Conservation (phyloP, 192 early-diverging fungal species). For the Thoreauomyces humboldtii region DNA sequence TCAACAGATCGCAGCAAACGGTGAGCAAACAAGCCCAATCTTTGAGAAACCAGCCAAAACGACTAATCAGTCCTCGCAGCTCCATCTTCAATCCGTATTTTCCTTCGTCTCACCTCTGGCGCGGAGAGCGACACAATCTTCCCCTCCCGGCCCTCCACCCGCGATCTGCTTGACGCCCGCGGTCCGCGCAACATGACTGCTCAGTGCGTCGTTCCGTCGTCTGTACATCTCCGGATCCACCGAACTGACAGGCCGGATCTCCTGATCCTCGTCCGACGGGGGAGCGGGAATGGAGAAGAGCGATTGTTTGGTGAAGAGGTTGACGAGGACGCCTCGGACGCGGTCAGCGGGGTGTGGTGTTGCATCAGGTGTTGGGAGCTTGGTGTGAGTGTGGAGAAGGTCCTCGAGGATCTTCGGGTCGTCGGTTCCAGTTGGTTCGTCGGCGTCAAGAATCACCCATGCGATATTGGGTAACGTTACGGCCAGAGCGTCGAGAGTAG, state of each 20-base stretch:
- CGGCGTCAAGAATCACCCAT: slow-evolving; percentile 13
- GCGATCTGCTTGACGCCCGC: slow-evolving; percentile 6
- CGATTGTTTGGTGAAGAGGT: slow-evolving; percentile 3
- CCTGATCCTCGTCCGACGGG: not conserved
- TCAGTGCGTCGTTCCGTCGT: too few species aligned
- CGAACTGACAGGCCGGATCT: not conserved
- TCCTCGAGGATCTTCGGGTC: slow-evolving; percentile 1
- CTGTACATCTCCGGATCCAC: too few species aligned
- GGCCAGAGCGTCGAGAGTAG: not conserved
- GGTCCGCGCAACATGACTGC: not conserved
- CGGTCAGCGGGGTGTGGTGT: not conserved
- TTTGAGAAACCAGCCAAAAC: too few species aligned
- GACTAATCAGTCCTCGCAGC: too few species aligned
- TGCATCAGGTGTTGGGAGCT: not conserved
- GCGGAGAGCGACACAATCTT: too few species aligned
- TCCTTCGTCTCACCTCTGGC: too few species aligned
- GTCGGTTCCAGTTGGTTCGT: not conserved
- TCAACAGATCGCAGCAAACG: not conserved
- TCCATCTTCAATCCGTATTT: too few species aligned
- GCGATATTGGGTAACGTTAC: not conserved
- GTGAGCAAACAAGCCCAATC: too few species aligned
- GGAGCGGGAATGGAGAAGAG: slow-evolving; percentile 1
- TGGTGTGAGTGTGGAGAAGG: not conserved
- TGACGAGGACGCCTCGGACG: slow-evolving; percentile 10
- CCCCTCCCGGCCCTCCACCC: not conserved